These are phyloP conservation scores for Mucor mucedo DNA, from an alignment of 371 early-diverging fungal species.

Conservation along the genomic window DNA sequence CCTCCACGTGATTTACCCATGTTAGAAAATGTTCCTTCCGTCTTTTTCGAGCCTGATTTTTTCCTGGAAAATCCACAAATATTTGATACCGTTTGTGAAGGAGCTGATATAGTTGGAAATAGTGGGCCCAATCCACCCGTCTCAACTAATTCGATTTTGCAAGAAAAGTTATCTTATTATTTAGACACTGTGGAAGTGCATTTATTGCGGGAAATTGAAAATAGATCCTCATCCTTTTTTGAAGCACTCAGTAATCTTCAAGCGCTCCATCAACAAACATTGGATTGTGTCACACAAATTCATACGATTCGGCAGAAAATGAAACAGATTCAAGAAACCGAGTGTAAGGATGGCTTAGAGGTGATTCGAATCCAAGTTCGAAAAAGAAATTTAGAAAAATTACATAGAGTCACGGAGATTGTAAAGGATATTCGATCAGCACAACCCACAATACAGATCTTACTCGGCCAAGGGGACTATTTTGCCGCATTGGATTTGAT, in stretches of 20 bases:
- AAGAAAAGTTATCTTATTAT: slow-evolving; percentile 89
- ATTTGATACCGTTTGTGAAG: slow-evolving; percentile 84
- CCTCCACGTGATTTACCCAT: slow-evolving; percentile 62
- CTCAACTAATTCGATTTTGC: slow-evolving; percentile 72
- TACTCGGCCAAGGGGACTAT: slow-evolving; percentile 80
- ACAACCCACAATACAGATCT: slow-evolving; percentile 80
- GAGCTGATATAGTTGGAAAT: slow-evolving; percentile 52
- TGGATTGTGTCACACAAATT: slow-evolving; percentile 84
- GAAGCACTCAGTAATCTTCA: slow-evolving; percentile 91
- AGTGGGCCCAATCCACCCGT: slow-evolving; percentile 53
- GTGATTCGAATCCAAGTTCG: slow-evolving; percentile 80
- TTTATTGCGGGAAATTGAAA: slow-evolving; percentile 88
- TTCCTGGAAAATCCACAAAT: slow-evolving; percentile 86
- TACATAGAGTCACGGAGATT: slow-evolving; percentile 69
- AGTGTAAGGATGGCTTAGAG: slow-evolving; percentile 78
- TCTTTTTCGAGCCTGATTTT: slow-evolving; percentile 87
- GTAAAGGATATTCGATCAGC: slow-evolving; percentile 77
- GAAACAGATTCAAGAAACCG: slow-evolving; percentile 64
- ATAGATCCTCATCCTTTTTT: slow-evolving; percentile 90
- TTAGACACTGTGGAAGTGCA: slow-evolving; percentile 93
- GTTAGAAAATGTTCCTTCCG: slow-evolving; percentile 80
- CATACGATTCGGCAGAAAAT: slow-evolving; percentile 74
- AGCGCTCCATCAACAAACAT: slow-evolving; percentile 86
- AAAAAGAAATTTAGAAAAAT: slow-evolving; percentile 68
- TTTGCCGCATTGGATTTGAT: slow-evolving; percentile 88